Evolutionary conservation across 768 basidiomycete genomes (phyloP), one percentile per base, ranked within the genome.

Genomic region (Boletus edulis): DNA sequence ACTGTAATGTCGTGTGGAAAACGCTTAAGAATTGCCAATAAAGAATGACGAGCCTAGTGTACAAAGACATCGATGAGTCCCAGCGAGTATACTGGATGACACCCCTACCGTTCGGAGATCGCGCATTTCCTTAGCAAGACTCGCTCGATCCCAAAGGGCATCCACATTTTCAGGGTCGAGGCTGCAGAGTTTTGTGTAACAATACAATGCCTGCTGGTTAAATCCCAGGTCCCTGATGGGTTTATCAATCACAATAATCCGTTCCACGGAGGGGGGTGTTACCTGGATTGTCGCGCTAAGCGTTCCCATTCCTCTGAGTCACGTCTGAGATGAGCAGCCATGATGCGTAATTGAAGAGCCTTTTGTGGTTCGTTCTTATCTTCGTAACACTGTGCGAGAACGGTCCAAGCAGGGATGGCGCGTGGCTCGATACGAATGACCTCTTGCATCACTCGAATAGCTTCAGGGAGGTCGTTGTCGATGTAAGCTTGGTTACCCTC

Each of bases 391-490:
- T 60, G 59, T 31, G 57, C 55, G 5, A 55, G 55, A 32, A 94
- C 91, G 9, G 85, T 83, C 95, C 95, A 99, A 2, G 94, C 90
- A 3, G 83, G 73, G 0, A 80, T 76, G 2, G 93, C 89, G 17
- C 89, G 83, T 3, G 95, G 93, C 67, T 99, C 96, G 52, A 94
- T 91, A 10, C 92, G 84, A 51, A 99, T 93, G 60, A 97, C 91
- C 66, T 98, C 93, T 66, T 88, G 86, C 82, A 94, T 90, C 24
- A 87, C 79, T 18, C 84, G 81, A 35, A 93, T 84, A 1, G 93
- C 87, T 60, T 87, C 79, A 3, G 77, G 72, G 10, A 85, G 73
- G 52, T 91, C 72, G 56, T 76, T 81, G 62, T 87, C 83, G 47
- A 95, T 82, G 69, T 91, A 97, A 3, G 89, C 88, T 63, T 89